phyloP scores from a whole-genome alignment of 768 basidiomycete species.

The Epithele typhae region DNA sequence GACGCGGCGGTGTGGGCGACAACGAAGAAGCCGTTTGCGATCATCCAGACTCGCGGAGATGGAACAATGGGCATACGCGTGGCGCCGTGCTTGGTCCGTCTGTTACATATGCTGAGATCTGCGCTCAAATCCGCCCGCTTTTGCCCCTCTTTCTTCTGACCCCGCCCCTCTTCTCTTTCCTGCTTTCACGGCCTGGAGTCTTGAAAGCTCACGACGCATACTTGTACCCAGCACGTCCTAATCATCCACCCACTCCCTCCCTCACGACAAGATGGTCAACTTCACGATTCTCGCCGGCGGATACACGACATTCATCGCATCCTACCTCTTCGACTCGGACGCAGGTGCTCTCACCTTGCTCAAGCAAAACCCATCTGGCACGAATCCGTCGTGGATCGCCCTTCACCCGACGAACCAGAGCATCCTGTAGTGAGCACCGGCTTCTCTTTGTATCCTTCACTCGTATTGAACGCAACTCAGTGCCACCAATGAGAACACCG shows the following conservation, averaged over 20 bases:
- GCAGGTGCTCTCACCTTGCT: conserved; percentile 43
- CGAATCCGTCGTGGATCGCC: conserved; percentile 58
- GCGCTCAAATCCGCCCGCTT: too few relatives aligned
- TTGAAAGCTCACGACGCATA: background rate
- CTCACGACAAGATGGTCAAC: conserved; percentile 46
- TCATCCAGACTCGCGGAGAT: too few relatives aligned
- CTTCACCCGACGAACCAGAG: conserved; percentile 51
- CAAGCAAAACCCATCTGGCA: conserved; percentile 44
- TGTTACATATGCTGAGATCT: too few relatives aligned
- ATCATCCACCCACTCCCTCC: background rate
- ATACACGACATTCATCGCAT: conserved; percentile 53
- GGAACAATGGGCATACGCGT: too few relatives aligned
- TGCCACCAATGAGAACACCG: conserved; percentile 50
- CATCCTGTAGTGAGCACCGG: conserved; percentile 56
- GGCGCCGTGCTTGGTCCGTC: too few relatives aligned
- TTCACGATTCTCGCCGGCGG: conserved; percentile 69
- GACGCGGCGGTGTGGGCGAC: too few relatives aligned
- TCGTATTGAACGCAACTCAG: conserved; percentile 26
- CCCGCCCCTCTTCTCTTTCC: background rate
- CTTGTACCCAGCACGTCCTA: background rate
- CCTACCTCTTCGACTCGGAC: conserved; percentile 57
- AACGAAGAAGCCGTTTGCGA: too few relatives aligned
- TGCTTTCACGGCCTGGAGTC: conserved; percentile 13
- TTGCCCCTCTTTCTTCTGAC: background rate
- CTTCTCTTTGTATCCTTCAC: background rate